Evolutionary conservation across 495 filamentous ascomycete species (phyloP).

Genomic region (Penicillium longicatenatum): DNA sequence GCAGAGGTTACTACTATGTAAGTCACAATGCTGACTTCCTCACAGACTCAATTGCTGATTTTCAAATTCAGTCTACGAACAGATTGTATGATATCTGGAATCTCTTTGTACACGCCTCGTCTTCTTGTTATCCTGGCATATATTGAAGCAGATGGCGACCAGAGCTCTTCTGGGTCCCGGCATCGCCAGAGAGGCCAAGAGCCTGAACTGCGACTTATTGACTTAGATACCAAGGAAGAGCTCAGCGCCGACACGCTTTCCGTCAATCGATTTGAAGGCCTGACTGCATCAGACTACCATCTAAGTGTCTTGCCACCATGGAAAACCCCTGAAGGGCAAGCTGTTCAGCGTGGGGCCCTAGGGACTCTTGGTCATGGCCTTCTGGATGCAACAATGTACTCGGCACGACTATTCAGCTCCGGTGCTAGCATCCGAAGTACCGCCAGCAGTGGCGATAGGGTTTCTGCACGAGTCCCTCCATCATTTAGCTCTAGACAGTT

Average conservation of each 20-base stretch:
- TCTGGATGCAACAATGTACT: constrained; percentile 83
- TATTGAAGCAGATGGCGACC: constrained; percentile 70
- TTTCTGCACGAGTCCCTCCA: constrained; percentile 45
- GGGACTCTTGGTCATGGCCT: constrained; percentile 64
- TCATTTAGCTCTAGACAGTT: constrained; percentile 43
- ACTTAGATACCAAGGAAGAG: constrained; percentile 77
- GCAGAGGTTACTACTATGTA: constrained; percentile 91
- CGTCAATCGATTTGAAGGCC: constrained; percentile 78
- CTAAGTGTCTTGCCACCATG: constrained; percentile 78
- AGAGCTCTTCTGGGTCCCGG: constrained; percentile 52
- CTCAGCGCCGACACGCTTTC: constrained; percentile 79
- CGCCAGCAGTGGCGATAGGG: constrained; percentile 60
- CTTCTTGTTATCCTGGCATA: constrained; percentile 89
- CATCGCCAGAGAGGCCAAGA: constrained; percentile 73
- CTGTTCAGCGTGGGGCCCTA: constrained; percentile 65
- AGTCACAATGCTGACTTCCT: constrained; percentile 32
- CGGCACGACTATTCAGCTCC: constrained; percentile 81
- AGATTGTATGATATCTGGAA: constrained; percentile 95
- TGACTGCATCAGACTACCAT: constrained; percentile 93
- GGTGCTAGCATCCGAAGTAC: constrained; percentile 79
- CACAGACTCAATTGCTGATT: background rate
- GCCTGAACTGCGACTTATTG: constrained; percentile 88
- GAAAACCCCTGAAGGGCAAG: constrained; percentile 55
- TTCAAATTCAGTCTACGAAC: constrained; percentile 69
- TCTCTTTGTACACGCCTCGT: constrained; percentile 93